A percentile compares a stretch with the other conserved stretches of the same genome.
These are phyloP conservation scores for Amylocarpus encephaloides DNA, from an alignment of 2,329 filamentous ascomycete species.

Conservation along the genomic window DNA sequence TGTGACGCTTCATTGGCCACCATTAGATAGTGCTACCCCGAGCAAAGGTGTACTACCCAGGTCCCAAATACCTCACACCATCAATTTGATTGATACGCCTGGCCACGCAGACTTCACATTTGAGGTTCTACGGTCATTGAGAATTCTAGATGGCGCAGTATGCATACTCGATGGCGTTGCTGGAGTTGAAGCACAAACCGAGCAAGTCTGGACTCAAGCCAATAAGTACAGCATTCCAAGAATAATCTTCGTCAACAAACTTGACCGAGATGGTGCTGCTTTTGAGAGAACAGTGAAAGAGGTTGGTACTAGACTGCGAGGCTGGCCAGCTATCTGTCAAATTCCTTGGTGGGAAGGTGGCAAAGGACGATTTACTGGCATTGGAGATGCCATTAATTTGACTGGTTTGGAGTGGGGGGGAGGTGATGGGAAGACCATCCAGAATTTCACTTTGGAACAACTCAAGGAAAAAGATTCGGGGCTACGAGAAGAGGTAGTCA, in stretches of 20 bases:
- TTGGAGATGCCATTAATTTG: slow-evolving; percentile 76
- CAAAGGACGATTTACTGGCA: slow-evolving; percentile 70
- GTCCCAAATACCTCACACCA: slow-evolving; percentile 55
- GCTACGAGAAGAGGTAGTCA: slow-evolving; percentile 61
- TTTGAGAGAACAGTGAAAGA: slow-evolving; percentile 84
- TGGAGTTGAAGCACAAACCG: slow-evolving; percentile 93
- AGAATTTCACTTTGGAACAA: slow-evolving; percentile 49
- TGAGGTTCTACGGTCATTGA: slow-evolving; percentile 84
- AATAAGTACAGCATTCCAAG: slow-evolving; percentile 79
- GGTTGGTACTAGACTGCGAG: slow-evolving; percentile 69
- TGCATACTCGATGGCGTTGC: slow-evolving; percentile 90
- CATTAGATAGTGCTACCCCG: slow-evolving; percentile 31
- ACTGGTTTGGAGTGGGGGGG: slow-evolving; percentile 69
- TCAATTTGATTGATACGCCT: slow-evolving; percentile 93
- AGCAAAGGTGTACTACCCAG: slow-evolving; percentile 38
- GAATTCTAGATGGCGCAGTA: slow-evolving; percentile 83
- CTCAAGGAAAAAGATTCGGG: slow-evolving; percentile 41
- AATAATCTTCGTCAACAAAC: slow-evolving; percentile 76
- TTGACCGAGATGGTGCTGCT: slow-evolving; percentile 73
- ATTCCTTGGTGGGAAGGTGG: slow-evolving; percentile 84
- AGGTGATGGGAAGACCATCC: slow-evolving; percentile 56
- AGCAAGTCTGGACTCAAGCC: slow-evolving; percentile 91
- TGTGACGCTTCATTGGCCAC: slow-evolving; percentile 92
- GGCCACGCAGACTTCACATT: slow-evolving; percentile 98
- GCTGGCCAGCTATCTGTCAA: slow-evolving; percentile 87